These are phyloP conservation scores for Graphilbum ipis-grandicollis DNA, from an alignment of 2,329 filamentous ascomycete species.

Conservation along the genomic window DNA sequence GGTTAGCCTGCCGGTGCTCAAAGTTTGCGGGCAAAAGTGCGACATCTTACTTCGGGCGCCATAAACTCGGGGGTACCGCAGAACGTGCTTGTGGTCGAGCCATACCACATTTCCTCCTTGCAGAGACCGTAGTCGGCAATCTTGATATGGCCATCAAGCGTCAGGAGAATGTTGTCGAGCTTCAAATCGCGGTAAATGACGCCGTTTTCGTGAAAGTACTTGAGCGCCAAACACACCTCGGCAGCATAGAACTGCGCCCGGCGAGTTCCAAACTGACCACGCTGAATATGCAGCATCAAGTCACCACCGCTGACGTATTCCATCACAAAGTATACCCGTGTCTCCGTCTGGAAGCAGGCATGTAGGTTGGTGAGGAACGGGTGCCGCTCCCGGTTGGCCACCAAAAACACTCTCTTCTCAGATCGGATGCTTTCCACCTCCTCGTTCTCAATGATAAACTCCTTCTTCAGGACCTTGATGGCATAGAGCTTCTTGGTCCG, in stretches of 20 bases:
- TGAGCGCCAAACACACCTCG: constrained; percentile 89
- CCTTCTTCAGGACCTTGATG: constrained; percentile 98
- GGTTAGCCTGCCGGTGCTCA: no score
- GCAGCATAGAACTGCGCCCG: constrained; percentile 97
- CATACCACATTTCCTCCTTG: constrained; percentile 99
- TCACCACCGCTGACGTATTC: constrained; percentile 98
- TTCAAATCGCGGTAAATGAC: constrained; percentile 98
- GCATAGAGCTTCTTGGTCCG: constrained; percentile 81
- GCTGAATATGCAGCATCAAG: constrained; percentile 96
- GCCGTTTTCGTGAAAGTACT: constrained; percentile 98
- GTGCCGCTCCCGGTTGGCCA: constrained; percentile 92
- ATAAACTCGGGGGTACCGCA: constrained; percentile 99
- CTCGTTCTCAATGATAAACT: constrained; percentile 99
- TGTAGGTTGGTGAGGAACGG: constrained; percentile 91
- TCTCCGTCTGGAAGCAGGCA: constrained; percentile 98
- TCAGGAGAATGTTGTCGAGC: constrained; percentile 79
- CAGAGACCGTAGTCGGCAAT: constrained; percentile 97
- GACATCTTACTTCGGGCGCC: constrained; percentile 67
- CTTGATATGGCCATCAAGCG: constrained; percentile 93
- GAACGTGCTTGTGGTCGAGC: constrained; percentile 91
- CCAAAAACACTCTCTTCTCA: constrained; percentile 91
- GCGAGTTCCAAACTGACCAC: constrained; percentile 89
- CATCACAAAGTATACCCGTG: constrained; percentile 97
- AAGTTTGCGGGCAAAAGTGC: neutral
- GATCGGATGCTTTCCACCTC: constrained; percentile 96